Evolutionary conservation across 345 rosid genomes (phyloP), one percentile per base, ranked within the genome.

Genomic region (Alliaria petiolata): DNA sequence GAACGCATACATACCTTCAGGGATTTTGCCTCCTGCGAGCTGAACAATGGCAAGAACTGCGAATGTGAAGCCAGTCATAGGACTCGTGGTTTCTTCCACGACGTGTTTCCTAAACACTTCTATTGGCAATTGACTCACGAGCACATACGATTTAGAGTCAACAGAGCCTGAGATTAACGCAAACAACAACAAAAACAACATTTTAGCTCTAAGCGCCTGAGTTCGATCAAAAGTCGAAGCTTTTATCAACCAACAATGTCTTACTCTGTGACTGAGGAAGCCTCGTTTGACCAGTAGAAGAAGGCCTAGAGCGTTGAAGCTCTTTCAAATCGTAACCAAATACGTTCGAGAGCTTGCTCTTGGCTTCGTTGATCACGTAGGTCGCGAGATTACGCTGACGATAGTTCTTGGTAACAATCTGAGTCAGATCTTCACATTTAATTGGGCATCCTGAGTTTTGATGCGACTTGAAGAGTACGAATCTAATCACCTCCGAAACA

Each of bases 391-490:
- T 56, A 2, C 96, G 93, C 66, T 85, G 87, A 8, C 69, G 82
- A 55, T 95, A 89, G 72, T 84, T 91, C 79, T 76, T 89, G 15
- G 93, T 91, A 31, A 91, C 88, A 14, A 91, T 78, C 67, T 89
- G 99, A 68, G 91, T 85, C 66, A 95, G 85, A 43, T 95, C 99
- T 38, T 91, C 99, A 46, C 99, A 74, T 80, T 86, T 91, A 42
- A 95, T 83, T 2, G 96, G 96, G 57, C 91, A 86, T 3, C 98
- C 97, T 8, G 87, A 82, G 77, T 74, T 89, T 62, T 89, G 93
- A 59, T 89, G 91, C 1, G 86, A 83, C 73, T 85, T 93, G 74
- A 93, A 93, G 12, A 93, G 81, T 70, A 87, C 63, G 62, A 84
- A 85, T 51, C 98, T 91, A 6, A 93, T 84, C 67, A 87, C 89